Evolutionary conservation across 495 filamentous ascomycete genomes (phyloP).

Genomic region (Xylaria grammica): DNA sequence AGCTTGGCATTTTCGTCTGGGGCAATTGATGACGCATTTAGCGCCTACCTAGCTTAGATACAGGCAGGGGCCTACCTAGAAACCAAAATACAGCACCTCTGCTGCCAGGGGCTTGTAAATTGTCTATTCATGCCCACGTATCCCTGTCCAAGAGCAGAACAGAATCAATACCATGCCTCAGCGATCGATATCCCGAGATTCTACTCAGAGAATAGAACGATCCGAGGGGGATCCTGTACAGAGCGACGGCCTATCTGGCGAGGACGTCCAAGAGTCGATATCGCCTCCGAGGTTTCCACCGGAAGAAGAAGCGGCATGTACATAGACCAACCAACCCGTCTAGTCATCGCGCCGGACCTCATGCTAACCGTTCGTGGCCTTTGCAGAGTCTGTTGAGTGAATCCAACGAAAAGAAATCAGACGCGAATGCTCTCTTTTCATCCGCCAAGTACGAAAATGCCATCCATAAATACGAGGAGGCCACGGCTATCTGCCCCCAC

Average conservation of each 20-base stretch:
- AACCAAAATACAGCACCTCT: neutral
- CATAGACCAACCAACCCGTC: slow-evolving; percentile 6
- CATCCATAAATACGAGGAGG: slow-evolving; percentile 87
- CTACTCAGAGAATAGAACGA: neutral
- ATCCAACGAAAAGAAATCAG: slow-evolving; percentile 74
- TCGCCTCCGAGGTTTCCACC: slow-evolving; percentile 55
- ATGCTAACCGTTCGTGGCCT: neutral
- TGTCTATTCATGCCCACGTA: neutral
- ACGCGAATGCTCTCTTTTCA: slow-evolving; percentile 79
- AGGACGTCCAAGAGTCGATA: slow-evolving; percentile 27
- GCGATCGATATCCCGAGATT: neutral
- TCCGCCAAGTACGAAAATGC: slow-evolving; percentile 77
- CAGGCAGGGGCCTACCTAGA: too few species aligned
- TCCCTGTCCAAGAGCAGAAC: neutral
- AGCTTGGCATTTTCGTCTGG: too few species aligned
- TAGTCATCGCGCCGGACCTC: neutral
- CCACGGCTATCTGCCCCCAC: slow-evolving; percentile 78
- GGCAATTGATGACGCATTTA: slow-evolving; percentile 8
- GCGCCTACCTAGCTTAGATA: too few species aligned
- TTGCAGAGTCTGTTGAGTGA: slow-evolving; percentile 69
- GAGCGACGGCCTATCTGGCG: neutral
- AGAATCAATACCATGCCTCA: slow-evolving; percentile 9
- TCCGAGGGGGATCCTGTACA: neutral
- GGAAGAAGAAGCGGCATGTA: slow-evolving; percentile 75
- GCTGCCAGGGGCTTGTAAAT: neutral